These are phyloP conservation scores for Dryas drummondii DNA, from an alignment of 306 rosid genomes.

Conservation along the genomic window DNA sequence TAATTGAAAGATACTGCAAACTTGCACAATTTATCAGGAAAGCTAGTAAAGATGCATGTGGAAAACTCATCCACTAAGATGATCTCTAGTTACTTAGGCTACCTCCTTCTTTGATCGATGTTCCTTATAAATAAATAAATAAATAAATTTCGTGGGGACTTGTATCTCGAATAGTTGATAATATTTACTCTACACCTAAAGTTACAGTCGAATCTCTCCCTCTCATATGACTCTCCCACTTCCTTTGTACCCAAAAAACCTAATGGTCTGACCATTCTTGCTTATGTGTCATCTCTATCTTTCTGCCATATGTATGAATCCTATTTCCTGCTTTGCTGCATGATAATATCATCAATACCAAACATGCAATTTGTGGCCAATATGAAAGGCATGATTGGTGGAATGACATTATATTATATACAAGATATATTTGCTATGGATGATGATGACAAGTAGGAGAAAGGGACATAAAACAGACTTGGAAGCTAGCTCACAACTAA, in stretches of 20 bases:
- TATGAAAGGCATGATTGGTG: neutral
- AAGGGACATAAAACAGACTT: neutral
- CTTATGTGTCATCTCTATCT: constrained; percentile 29
- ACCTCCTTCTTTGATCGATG: neutral
- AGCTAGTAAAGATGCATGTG: neutral
- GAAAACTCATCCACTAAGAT: neutral
- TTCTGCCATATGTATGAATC: neutral
- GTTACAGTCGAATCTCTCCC: too few relatives aligned
- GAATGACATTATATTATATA: neutral
- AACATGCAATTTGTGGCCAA: neutral
- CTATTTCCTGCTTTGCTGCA: too few relatives aligned
- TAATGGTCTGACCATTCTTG: constrained; percentile 18
- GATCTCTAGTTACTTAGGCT: neutral
- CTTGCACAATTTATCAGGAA: too few relatives aligned
- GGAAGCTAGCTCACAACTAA: too few relatives aligned
- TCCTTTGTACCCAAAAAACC: neutral
- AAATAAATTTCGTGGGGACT: too few relatives aligned
- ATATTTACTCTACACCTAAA: too few relatives aligned
- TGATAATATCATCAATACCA: neutral
- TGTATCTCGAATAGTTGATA: too few relatives aligned
- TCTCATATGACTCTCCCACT: too few relatives aligned
- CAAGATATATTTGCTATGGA: neutral
- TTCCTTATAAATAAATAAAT: too few relatives aligned
- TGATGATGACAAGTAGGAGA: neutral
- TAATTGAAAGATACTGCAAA: too few relatives aligned